These are phyloP conservation scores for Forsythia suspensa DNA, from an alignment of 257 asterid genomes.

Conservation along the genomic window DNA sequence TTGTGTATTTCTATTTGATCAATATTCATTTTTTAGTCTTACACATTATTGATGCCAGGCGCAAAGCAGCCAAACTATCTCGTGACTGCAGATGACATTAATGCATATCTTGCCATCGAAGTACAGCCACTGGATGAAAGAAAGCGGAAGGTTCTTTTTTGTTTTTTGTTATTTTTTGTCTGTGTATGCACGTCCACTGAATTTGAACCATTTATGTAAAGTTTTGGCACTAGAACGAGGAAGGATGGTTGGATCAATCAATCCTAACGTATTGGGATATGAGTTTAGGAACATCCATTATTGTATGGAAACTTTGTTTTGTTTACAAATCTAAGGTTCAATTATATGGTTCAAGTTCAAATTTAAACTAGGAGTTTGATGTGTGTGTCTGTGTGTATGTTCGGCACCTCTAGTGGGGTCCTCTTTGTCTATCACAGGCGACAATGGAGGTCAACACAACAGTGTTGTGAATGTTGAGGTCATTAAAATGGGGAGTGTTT, in stretches of 20 bases:
- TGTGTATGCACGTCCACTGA: not conserved
- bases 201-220: no score
- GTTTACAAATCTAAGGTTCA: not conserved
- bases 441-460: not conserved
- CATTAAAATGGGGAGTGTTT: not conserved
- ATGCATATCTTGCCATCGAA: slow-evolving; percentile 91
- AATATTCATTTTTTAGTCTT: slow-evolving; percentile 16
- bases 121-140: slow-evolving; percentile 98
- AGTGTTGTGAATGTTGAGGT: not conserved
- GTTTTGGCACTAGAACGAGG: not conserved
- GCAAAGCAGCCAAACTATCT: slow-evolving; percentile 94
- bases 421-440: not conserved
- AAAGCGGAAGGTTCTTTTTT: slow-evolving; percentile 79
- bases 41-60: slow-evolving; percentile 51
- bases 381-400: not conserved
- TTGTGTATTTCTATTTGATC: slow-evolving; percentile 6
- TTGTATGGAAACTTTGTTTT: not conserved
- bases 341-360: not conserved
- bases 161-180: not conserved
- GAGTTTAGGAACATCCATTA: no score
- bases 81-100: slow-evolving; percentile 93
- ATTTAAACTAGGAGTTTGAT: not conserved
- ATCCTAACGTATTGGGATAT: no score
- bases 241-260: not conserved
- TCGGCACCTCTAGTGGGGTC: not conserved